Percentiles rank a stretch among this genome's conserved stretches.
Evolutionary conservation across 2,329 filamentous ascomycete genomes (phyloP).

Genomic region (Hortaea werneckii): DNA sequence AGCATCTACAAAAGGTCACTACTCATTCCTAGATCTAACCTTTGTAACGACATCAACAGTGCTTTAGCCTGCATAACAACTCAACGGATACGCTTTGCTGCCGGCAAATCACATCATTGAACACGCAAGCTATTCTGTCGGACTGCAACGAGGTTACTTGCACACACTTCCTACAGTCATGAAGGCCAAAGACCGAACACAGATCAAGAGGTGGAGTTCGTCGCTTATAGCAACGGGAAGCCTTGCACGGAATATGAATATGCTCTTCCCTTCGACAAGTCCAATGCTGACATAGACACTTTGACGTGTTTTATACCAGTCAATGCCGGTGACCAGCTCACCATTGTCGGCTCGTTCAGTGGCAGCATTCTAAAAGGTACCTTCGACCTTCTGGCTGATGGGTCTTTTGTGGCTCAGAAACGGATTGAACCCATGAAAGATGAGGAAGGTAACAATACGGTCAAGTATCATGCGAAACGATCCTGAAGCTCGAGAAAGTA

Average conservation of each 20-base stretch:
- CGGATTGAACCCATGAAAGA: constrained; percentile 14
- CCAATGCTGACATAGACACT: constrained; percentile 18
- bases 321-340: constrained; percentile 21
- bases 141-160: too few species aligned
- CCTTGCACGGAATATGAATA: constrained; percentile 23
- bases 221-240: constrained; percentile 16
- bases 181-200: constrained; percentile 27
- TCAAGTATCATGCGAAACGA: background rate
- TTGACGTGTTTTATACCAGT: constrained; percentile 28
- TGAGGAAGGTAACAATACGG: constrained; percentile 3
- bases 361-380: constrained; percentile 24
- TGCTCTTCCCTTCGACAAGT: constrained; percentile 17
- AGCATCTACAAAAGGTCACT: too few species aligned
- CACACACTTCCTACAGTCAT: constrained; percentile 16
- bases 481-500: constrained; percentile 5
- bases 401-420: constrained; percentile 20
- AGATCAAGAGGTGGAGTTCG: constrained; percentile 25
- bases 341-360: constrained; percentile 21
- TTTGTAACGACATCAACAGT: too few species aligned
- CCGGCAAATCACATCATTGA: too few species aligned
- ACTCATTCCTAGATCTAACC: too few species aligned
- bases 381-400: constrained; percentile 30
- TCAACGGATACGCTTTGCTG: too few species aligned
- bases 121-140: too few species aligned
- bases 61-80: too few species aligned